Percentiles rank a stretch among this genome's conserved stretches.
phyloP scores from a whole-genome alignment of 305 asterid genomes.

The Fraxinus angustifolia region DNA sequence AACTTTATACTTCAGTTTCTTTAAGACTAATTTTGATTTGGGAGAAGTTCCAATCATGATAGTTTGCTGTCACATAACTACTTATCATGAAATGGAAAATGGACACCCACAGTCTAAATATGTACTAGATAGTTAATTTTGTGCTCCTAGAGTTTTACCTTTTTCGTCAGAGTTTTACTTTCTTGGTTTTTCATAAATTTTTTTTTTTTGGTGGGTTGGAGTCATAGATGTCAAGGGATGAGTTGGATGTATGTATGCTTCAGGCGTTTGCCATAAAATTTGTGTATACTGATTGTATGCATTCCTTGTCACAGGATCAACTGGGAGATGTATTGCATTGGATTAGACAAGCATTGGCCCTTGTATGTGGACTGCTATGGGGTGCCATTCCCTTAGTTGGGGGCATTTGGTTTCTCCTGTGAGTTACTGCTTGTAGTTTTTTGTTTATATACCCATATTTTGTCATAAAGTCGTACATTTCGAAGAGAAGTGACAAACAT shows the following conservation, averaged over 20 bases:
- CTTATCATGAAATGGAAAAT: background rate
- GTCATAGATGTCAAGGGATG: background rate
- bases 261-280: background rate
- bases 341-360: slow-evolving; percentile 83
- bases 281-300: slow-evolving; percentile 11
- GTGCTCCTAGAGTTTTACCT: background rate
- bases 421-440: slow-evolving; percentile 31
- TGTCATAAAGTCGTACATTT: background rate
- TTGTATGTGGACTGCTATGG: slow-evolving; percentile 79
- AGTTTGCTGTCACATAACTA: background rate
- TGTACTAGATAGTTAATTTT: background rate
- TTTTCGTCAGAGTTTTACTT: background rate
- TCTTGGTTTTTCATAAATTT: background rate
- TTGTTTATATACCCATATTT: background rate
- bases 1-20: background rate
- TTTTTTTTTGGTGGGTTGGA: background rate
- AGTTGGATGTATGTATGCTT: background rate
- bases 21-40: background rate
- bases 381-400: slow-evolving; percentile 92
- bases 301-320: slow-evolving; percentile 66
- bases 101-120: background rate
- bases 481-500: background rate
- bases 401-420: slow-evolving; percentile 85
- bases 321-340: slow-evolving; percentile 88
- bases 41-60: background rate